These are phyloP conservation scores for Solanum chaucha DNA, from an alignment of 257 asterid genomes.

Conservation along the genomic window DNA sequence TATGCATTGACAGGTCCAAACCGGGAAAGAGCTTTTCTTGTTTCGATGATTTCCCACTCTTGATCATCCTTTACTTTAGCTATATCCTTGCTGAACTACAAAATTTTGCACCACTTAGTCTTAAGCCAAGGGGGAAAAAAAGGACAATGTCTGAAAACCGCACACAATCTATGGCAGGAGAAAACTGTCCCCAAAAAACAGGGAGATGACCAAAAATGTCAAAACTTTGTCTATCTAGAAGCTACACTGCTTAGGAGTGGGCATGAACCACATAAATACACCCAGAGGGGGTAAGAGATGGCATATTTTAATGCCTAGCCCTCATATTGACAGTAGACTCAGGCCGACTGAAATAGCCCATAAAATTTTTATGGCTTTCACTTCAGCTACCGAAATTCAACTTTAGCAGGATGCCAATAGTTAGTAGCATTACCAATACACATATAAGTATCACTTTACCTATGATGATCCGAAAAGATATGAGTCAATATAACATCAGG, in stretches of 20 bases:
- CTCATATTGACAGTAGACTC: not conserved
- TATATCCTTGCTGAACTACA: constrained; percentile 73
- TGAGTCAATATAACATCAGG: not conserved
- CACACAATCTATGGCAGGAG: not conserved
- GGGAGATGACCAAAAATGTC: not conserved
- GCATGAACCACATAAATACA: not conserved
- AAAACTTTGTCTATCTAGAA: not conserved
- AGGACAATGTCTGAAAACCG: not conserved
- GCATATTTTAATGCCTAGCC: not conserved
- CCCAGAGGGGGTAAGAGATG: not conserved
- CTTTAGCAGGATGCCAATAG: not conserved
- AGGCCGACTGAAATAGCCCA: not conserved
- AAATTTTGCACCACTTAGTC: constrained; percentile 3
- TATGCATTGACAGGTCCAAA: constrained; percentile 73
- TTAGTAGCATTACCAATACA: not conserved
- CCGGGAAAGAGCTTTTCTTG: constrained; percentile 72
- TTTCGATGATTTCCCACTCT: constrained; percentile 91
- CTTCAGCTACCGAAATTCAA: not conserved
- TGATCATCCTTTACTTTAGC: constrained; percentile 85
- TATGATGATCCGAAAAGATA: not conserved
- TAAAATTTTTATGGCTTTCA: not conserved
- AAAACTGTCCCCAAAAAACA: not conserved
- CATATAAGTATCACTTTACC: not conserved
- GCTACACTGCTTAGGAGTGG: not conserved
- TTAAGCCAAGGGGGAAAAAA: not conserved